A percentile compares a stretch with the other conserved stretches of the same genome.
These are phyloP conservation scores for Aspergillus fumigatiaffinis DNA, from an alignment of 2,329 filamentous ascomycete species.

Conservation along the genomic window DNA sequence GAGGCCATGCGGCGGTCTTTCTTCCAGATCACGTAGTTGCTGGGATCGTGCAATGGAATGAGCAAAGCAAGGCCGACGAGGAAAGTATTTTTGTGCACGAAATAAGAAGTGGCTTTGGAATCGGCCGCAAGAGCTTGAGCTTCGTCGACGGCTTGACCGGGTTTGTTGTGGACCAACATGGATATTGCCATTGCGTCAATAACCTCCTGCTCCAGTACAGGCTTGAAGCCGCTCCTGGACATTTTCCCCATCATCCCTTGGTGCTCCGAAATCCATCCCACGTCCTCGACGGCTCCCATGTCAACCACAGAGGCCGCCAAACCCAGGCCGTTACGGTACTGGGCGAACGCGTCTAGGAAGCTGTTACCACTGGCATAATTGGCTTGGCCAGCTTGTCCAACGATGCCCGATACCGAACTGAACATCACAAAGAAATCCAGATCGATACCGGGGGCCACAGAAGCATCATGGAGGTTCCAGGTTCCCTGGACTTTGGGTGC, in stretches of 20 bases:
- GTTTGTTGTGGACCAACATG: not conserved
- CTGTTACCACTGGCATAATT: conserved; percentile 38
- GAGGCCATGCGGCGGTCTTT: not conserved
- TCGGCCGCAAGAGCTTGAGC: not conserved
- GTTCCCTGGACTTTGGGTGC: conserved; percentile 28
- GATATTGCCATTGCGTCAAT: not conserved
- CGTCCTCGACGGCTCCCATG: conserved; percentile 12
- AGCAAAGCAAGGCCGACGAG: not conserved
- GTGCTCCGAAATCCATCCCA: conserved; percentile 4
- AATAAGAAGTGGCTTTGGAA: not conserved
- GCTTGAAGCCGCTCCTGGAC: not conserved
- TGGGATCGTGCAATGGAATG: not conserved
- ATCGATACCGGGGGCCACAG: not conserved
- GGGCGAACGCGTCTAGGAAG: conserved; percentile 28
- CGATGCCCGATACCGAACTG: conserved; percentile 30
- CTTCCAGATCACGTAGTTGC: not conserved
- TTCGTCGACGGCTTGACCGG: not conserved
- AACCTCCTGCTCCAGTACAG: not conserved
- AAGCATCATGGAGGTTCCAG: conserved; percentile 25
- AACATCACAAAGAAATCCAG: conserved; percentile 45
- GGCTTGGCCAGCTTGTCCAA: conserved; percentile 27
- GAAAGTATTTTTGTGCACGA: not conserved
- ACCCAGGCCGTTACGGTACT: conserved; percentile 16
- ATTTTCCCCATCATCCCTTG: not conserved
- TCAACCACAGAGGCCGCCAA: conserved; percentile 12